These are phyloP conservation scores for Pyronema omphalodes DNA, from an alignment of 495 filamentous ascomycete species.

Conservation along the genomic window DNA sequence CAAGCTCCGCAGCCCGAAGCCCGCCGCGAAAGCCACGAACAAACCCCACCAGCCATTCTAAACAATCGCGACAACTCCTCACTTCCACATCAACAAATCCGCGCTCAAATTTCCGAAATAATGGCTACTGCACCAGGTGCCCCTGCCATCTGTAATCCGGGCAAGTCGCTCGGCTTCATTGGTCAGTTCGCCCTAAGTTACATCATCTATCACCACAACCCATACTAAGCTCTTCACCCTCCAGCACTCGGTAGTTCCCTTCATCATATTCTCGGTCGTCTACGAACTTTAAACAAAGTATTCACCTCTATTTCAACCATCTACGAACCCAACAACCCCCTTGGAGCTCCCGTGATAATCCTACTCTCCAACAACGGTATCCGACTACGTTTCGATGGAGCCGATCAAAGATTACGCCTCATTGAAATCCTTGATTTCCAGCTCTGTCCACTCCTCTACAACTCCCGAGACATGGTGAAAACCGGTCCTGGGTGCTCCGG, in stretches of 20 bases:
- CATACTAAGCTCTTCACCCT: not conserved
- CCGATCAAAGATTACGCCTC: slow-evolving; percentile 74
- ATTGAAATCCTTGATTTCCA: slow-evolving; percentile 84
- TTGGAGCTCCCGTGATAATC: slow-evolving; percentile 52
- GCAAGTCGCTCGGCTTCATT: slow-evolving; percentile 60
- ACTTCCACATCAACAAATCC: not conserved
- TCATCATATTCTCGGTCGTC: slow-evolving; percentile 64
- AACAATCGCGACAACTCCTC: not conserved
- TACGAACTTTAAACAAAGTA: slow-evolving; percentile 64
- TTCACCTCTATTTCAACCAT: slow-evolving; percentile 70
- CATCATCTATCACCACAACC: not conserved
- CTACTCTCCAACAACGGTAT: slow-evolving; percentile 67
- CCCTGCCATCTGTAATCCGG: slow-evolving; percentile 54
- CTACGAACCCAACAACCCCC: slow-evolving; percentile 51
- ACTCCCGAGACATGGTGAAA: slow-evolving; percentile 67
- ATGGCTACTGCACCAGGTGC: slow-evolving; percentile 25
- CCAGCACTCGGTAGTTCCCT: slow-evolving; percentile 73
- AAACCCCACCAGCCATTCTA: not conserved
- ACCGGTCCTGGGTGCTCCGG: slow-evolving; percentile 28
- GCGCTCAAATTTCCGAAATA: not conserved
- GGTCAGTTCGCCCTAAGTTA: slow-evolving; percentile 30
- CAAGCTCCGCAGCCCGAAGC: not conserved
- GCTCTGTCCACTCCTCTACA: slow-evolving; percentile 66
- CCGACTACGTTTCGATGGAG: slow-evolving; percentile 79
- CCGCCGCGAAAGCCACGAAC: not conserved